Conservation (phyloP, 2,329 filamentous ascomycete species). For the Septoria petroselini region DNA sequence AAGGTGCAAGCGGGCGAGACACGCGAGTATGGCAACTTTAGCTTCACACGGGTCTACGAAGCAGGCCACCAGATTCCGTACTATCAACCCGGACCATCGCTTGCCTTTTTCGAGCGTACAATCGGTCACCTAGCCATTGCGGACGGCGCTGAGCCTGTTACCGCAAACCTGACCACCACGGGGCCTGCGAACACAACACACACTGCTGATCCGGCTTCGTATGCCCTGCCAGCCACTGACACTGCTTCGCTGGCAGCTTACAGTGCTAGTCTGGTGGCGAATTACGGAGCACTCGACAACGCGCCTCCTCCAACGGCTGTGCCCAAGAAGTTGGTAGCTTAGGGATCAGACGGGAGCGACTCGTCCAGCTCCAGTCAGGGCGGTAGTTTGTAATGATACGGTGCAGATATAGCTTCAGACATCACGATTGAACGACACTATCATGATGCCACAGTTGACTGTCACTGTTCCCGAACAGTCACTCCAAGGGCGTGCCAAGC, state of each 20-base stretch:
- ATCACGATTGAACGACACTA: too few relatives aligned
- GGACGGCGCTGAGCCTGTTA: conserved; percentile 44
- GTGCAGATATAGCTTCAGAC: too few relatives aligned
- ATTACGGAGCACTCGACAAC: conserved; percentile 14
- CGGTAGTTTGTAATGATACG: too few relatives aligned
- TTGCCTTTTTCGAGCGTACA: conserved; percentile 51
- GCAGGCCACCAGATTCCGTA: conserved; percentile 52
- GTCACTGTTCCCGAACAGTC: too few relatives aligned
- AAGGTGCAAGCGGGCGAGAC: conserved; percentile 51
- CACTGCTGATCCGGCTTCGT: conserved; percentile 35
- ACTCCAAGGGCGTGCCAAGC: too few relatives aligned
- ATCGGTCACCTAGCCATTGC: conserved; percentile 50
- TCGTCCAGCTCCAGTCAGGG: too few relatives aligned
- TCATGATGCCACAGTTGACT: too few relatives aligned
- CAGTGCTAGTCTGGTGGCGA: conserved; percentile 17
- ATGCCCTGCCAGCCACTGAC: conserved; percentile 32
- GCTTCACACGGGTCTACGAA: conserved; percentile 51
- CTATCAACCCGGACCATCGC: conserved; percentile 49
- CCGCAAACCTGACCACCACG: conserved; percentile 35
- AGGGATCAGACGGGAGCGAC: too few relatives aligned
- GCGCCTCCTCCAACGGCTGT: conserved; percentile 9
- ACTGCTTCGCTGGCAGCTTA: conserved; percentile 10
- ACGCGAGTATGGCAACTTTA: conserved; percentile 51
- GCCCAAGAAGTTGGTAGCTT: conserved; percentile 1
- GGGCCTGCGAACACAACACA: conserved; percentile 42